Evolutionary conservation across 2,329 filamentous ascomycete genomes (phyloP), one percentile per base, ranked within the genome.

Genomic region (Coccinonectria pachysandricola): DNA sequence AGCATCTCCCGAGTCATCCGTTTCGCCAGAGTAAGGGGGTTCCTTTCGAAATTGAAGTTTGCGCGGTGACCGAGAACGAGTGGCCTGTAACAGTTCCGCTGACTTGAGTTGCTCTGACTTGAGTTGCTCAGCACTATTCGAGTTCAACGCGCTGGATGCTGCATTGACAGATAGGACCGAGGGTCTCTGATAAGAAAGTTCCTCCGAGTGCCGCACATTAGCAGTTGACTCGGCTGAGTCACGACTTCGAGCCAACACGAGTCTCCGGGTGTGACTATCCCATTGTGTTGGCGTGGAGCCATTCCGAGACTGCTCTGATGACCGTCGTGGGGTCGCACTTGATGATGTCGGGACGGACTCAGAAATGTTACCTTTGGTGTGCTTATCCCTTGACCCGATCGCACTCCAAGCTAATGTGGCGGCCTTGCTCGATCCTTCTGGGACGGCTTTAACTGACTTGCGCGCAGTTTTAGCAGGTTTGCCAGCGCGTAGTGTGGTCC

Each of bases 361-460:
- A 9, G 48, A 37, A 13, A 42, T 37, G 15, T 42, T 24, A 19
- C 40, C 32, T 31, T 47, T 49, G 22, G 40, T 21, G 29, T 43
- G 32, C 22, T 50, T 53, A 15, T 65, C 59, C 34, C 49, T 53
- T 4, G 59, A 52, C 8, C 56, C 54, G 9, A 68, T 48, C 11
- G 59, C 56, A 27, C 50, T 62, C 73, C 75, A 80, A 16, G 75
- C 75, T 27, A 79, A 45, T 3, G 69, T 71, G 14, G 75, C 75
- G 20, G 75, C 75, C 45, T 73, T 75, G 49, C 65, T 77, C 8
- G 74, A 65, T 1, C 72, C 66, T 28, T 72, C 71, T 18, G 53
- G 52, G 11, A 53, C 52, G 28, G 54, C 46, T 31, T 54, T 65
- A 7, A 58, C 48, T 16, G 60, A 48, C 25, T 60, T 59, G 13